These are phyloP conservation scores for Fagopyrum tataricum DNA, from an alignment of 148 eudicot species.

Conservation along the genomic window DNA sequence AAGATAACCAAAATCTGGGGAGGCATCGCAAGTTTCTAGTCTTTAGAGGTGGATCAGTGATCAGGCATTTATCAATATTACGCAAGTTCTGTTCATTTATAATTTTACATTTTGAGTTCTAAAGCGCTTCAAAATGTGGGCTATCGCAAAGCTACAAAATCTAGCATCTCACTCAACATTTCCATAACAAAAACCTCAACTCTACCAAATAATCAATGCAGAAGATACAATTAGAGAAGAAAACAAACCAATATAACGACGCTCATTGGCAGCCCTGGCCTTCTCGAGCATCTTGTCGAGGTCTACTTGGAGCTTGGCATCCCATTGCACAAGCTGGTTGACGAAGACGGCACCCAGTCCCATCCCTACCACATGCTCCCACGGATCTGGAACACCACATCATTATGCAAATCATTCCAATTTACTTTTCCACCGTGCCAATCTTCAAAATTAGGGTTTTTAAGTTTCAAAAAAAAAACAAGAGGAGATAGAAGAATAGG, in stretches of 20 bases:
- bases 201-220: background rate
- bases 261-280: conserved; percentile 87
- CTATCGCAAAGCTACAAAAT: background rate
- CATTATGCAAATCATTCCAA: background rate
- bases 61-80: background rate
- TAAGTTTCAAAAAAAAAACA: background rate
- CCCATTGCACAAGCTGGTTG: conserved; percentile 85
- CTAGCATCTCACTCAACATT: background rate
- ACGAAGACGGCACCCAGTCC: conserved; percentile 78
- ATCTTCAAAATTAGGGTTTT: conserved; percentile 8
- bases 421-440: background rate
- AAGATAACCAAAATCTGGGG: background rate
- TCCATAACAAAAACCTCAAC: background rate
- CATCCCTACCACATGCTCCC: conserved; percentile 97
- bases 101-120: background rate
- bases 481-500: background rate
- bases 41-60: background rate
- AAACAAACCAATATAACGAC: conserved; percentile 76
- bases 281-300: conserved; percentile 85
- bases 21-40: background rate
- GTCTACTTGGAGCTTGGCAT: conserved; percentile 64
- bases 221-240: background rate
- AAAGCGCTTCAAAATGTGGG: background rate
- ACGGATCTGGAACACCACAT: conserved; percentile 53
- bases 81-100: background rate